These are phyloP conservation scores for Nemania sp. DNA, from an alignment of 2,329 filamentous ascomycete genomes.

Conservation along the genomic window DNA sequence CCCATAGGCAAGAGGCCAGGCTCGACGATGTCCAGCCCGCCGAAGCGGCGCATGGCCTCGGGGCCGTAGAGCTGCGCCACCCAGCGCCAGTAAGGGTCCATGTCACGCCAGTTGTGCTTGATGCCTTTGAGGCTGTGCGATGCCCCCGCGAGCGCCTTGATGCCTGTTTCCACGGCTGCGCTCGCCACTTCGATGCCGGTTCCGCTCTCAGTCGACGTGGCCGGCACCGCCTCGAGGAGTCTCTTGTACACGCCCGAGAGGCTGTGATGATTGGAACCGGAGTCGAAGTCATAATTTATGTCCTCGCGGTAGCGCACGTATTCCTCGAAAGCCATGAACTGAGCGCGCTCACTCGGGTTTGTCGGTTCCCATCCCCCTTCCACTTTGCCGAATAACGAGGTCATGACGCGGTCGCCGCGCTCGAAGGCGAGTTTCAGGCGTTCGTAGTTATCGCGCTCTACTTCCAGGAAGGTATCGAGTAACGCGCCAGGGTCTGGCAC, in stretches of 20 bases:
- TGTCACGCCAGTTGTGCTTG: slow-evolving; percentile 33
- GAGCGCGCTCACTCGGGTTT: slow-evolving; percentile 35
- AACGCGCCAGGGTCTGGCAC: slow-evolving; percentile 30
- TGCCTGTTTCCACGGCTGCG: slow-evolving; percentile 27
- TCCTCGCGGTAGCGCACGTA: slow-evolving; percentile 45
- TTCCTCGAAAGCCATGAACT: slow-evolving; percentile 51
- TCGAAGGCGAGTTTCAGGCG: slow-evolving; percentile 43
- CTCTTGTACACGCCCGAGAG: slow-evolving; percentile 42
- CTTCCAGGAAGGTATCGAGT: slow-evolving; percentile 39
- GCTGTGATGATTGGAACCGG: too few species aligned
- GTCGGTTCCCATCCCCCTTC: slow-evolving; percentile 43
- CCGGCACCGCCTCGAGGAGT: slow-evolving; percentile 42
- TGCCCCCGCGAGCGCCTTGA: slow-evolving; percentile 25
- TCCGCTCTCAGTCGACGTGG: too few species aligned
- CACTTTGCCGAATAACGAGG: too few species aligned
- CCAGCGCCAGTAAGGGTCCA: slow-evolving; percentile 53
- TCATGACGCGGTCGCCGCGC: slow-evolving; percentile 13
- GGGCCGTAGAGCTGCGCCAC: slow-evolving; percentile 49
- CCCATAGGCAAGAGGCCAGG: slow-evolving; percentile 50
- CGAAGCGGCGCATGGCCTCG: slow-evolving; percentile 49
- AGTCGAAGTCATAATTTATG: slow-evolving; percentile 21
- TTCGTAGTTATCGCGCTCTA: slow-evolving; percentile 43
- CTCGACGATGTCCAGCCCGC: slow-evolving; percentile 50
- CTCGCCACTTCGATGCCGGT: slow-evolving; percentile 35
- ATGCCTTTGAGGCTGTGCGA: slow-evolving; percentile 7